Evolutionary conservation across 228 moss, liverwort and hornwort genomes (phyloP).

Genomic region (Sphagnum fallax): DNA sequence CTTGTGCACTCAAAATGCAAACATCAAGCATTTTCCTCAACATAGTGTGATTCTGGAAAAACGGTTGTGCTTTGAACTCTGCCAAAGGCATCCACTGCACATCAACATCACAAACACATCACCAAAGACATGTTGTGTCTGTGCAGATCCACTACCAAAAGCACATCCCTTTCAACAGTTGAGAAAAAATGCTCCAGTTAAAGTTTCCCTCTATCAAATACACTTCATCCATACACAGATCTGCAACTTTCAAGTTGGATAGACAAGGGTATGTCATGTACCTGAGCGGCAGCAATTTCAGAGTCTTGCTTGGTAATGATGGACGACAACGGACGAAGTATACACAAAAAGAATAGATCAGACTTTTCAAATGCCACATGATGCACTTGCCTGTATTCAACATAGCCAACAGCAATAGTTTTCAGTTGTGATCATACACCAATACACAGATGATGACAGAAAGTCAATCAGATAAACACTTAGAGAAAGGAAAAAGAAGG

Average conservation of each 20-base stretch:
- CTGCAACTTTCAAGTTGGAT: neutral
- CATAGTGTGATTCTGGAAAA: conserved; percentile 35
- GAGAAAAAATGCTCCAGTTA: neutral
- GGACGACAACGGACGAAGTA: conserved; percentile 57
- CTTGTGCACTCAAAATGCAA: conserved; percentile 21
- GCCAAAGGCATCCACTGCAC: conserved; percentile 42
- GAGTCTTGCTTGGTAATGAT: conserved; percentile 49
- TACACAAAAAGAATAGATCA: conserved; percentile 63
- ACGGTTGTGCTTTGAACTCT: conserved; percentile 30
- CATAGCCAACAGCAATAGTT: neutral
- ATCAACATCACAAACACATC: neutral
- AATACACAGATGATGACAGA: too few species aligned
- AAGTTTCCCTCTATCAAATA: neutral
- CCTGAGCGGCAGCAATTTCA: conserved; percentile 70
- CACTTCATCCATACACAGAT: neutral
- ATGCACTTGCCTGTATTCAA: conserved; percentile 52
- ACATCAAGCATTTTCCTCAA: conserved; percentile 51
- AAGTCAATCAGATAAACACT: too few species aligned
- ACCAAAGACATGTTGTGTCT: neutral
- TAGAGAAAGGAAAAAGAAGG: too few species aligned
- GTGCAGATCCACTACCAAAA: neutral
- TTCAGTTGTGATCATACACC: too few species aligned
- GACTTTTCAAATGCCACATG: conserved; percentile 50
- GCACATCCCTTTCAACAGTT: neutral
- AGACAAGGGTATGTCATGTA: conserved; percentile 9